These are phyloP conservation scores for Cryptosporidium tyzzeri DNA, from an alignment of 169 alveolate species.

Conservation along the genomic window DNA sequence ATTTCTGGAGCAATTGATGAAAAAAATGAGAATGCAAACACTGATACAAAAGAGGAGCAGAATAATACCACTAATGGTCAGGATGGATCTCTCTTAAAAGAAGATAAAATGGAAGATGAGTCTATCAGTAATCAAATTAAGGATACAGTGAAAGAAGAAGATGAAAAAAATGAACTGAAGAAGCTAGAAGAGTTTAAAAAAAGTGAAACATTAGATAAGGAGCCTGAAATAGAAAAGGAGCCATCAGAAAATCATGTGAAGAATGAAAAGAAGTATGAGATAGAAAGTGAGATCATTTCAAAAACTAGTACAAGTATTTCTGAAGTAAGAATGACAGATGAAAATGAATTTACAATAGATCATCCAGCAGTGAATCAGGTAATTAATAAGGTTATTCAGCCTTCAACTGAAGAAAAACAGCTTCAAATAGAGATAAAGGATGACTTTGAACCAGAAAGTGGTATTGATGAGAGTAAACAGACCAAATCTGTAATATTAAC, in stretches of 20 bases:
- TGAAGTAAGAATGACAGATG: slow-evolving; percentile 23
- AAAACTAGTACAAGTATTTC: neutral
- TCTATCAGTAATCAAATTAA: neutral
- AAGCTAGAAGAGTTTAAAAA: slow-evolving; percentile 53
- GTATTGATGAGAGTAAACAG: slow-evolving; percentile 44
- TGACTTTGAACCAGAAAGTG: slow-evolving; percentile 42
- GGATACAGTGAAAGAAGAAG: slow-evolving; percentile 36
- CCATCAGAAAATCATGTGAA: neutral
- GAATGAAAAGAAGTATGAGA: slow-evolving; percentile 17
- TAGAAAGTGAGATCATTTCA: slow-evolving; percentile 34
- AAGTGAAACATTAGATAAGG: slow-evolving; percentile 39
- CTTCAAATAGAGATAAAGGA: slow-evolving; percentile 35
- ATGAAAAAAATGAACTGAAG: slow-evolving; percentile 32
- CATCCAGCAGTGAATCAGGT: slow-evolving; percentile 32
- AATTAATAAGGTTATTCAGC: slow-evolving; percentile 30
- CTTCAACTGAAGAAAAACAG: slow-evolving; percentile 39
- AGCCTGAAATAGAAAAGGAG: neutral
- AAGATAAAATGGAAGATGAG: neutral
- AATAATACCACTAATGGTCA: neutral
- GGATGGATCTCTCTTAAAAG: neutral
- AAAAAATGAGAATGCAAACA: neutral
- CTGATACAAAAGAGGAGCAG: neutral
- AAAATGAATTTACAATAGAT: slow-evolving; percentile 36
- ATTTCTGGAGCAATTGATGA: neutral
- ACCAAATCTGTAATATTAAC: slow-evolving; percentile 36